phyloP scores from a whole-genome alignment of 352 stramenopile species.

The Thalassiosira hispida region DNA sequence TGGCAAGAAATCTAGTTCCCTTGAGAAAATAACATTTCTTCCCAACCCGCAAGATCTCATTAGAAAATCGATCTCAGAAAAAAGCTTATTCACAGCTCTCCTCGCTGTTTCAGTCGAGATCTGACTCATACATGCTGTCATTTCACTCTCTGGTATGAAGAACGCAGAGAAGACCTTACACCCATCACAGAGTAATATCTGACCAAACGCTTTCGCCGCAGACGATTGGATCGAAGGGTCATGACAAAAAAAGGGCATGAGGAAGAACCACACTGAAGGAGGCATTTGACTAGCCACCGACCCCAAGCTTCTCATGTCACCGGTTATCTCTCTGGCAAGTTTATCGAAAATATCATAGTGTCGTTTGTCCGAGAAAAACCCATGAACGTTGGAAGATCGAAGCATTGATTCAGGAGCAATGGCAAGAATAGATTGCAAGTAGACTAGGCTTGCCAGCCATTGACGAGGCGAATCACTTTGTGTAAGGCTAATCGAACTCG shows the following conservation, averaged over 20 bases:
- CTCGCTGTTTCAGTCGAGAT: constrained; percentile 17
- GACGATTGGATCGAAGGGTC: constrained; percentile 25
- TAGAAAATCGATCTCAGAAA: constrained; percentile 53
- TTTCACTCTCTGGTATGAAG: constrained; percentile 33
- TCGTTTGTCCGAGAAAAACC: constrained; percentile 42
- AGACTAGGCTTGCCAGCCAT: constrained; percentile 42
- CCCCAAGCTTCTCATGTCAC: neutral
- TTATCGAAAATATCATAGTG: constrained; percentile 40
- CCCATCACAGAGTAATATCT: constrained; percentile 37
- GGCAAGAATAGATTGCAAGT: constrained; percentile 50
- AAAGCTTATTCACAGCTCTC: constrained; percentile 32
- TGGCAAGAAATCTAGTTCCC: constrained; percentile 14
- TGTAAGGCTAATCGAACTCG: constrained; percentile 14
- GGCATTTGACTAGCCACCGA: constrained; percentile 26
- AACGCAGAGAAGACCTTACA: constrained; percentile 48
- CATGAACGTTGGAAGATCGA: constrained; percentile 17
- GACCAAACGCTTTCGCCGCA: constrained; percentile 40
- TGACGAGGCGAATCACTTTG: constrained; percentile 6
- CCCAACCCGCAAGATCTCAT: constrained; percentile 37
- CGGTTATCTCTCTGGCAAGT: constrained; percentile 27
- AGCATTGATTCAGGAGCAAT: constrained; percentile 36
- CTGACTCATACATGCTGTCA: constrained; percentile 3
- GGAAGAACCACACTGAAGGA: constrained; percentile 46
- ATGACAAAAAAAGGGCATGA: constrained; percentile 45
- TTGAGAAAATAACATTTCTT: constrained; percentile 36